phyloP scores from a whole-genome alignment of 208 protist genomes.

The Crithidia brevicula region DNA sequence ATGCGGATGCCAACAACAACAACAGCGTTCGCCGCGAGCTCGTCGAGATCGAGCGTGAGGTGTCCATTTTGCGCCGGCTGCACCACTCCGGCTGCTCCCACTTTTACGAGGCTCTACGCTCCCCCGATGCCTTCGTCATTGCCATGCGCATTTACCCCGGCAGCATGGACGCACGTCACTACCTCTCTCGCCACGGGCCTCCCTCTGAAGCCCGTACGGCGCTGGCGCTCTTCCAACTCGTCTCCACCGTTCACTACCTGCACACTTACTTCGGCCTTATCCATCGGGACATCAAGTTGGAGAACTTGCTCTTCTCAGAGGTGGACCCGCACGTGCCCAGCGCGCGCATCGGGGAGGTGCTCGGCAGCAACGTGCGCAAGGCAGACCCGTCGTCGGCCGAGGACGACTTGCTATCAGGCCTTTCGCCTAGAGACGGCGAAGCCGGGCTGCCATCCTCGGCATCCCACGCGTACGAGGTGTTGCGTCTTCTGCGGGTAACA shows the following conservation, averaged over 20 bases:
- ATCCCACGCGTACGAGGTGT: slow-evolving; percentile 18
- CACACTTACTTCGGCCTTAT: slow-evolving; percentile 70
- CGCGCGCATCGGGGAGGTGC: slow-evolving; percentile 44
- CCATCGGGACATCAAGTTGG: slow-evolving; percentile 87
- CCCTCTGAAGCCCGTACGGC: slow-evolving; percentile 65
- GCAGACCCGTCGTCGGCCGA: not conserved
- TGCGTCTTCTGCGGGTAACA: slow-evolving; percentile 59
- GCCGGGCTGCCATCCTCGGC: not conserved
- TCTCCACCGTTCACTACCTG: slow-evolving; percentile 76
- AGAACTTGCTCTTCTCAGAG: slow-evolving; percentile 76
- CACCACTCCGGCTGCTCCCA: slow-evolving; percentile 73
- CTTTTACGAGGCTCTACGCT: slow-evolving; percentile 76
- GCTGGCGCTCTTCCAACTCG: slow-evolving; percentile 73
- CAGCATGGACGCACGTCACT: slow-evolving; percentile 69
- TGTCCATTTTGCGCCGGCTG: slow-evolving; percentile 67
- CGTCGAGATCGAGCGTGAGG: slow-evolving; percentile 76
- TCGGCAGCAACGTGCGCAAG: slow-evolving; percentile 42
- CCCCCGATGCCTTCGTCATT: slow-evolving; percentile 80
- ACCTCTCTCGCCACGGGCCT: slow-evolving; percentile 58
- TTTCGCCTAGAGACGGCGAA: not conserved
- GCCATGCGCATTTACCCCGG: slow-evolving; percentile 73
- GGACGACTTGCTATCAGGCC: not conserved
- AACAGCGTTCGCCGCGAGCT: slow-evolving; percentile 42
- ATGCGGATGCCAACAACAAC: not conserved
- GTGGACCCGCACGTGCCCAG: slow-evolving; percentile 31